Evolutionary conservation across 2,329 filamentous ascomycete genomes (phyloP).

Genomic region (Aspergillus sp.): DNA sequence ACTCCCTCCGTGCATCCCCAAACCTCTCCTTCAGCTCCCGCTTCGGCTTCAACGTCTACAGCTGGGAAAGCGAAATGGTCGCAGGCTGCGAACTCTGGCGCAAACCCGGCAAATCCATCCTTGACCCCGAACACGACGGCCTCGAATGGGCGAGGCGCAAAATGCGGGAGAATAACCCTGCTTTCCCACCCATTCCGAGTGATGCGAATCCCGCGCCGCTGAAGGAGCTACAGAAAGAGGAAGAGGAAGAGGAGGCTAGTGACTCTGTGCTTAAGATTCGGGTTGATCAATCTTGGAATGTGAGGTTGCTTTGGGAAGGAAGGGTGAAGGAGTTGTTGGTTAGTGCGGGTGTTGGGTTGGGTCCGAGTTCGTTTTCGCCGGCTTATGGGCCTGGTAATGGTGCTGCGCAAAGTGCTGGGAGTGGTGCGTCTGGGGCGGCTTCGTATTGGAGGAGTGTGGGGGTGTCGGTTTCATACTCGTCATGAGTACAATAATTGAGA

Average conservation of each 20-base stretch:
- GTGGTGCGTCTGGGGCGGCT: constrained; percentile 17
- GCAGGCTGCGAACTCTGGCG: constrained; percentile 92
- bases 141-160: constrained; percentile 36
- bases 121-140: constrained; percentile 37
- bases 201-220: constrained; percentile 2
- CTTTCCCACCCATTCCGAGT: constrained; percentile 11
- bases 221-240: constrained; percentile 8
- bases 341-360: constrained; percentile 79
- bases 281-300: constrained; percentile 78
- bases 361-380: constrained; percentile 42
- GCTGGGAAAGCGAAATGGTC: constrained; percentile 90
- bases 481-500: constrained; percentile 12
- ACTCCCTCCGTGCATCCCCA: constrained; percentile 79
- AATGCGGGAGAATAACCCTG: constrained; percentile 24
- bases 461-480: constrained; percentile 38
- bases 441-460: constrained; percentile 39
- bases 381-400: constrained; percentile 17
- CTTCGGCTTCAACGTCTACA: constrained; percentile 97
- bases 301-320: constrained; percentile 88
- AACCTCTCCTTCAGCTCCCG: constrained; percentile 79
- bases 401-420: constrained; percentile 19
- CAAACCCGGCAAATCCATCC: constrained; percentile 32
- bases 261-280: constrained; percentile 84
- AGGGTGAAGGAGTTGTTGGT: constrained; percentile 87
- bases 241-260: constrained; percentile 54